Conservation (phyloP, 2,329 filamentous ascomycete species). For the Diaporthe citriasiana region DNA sequence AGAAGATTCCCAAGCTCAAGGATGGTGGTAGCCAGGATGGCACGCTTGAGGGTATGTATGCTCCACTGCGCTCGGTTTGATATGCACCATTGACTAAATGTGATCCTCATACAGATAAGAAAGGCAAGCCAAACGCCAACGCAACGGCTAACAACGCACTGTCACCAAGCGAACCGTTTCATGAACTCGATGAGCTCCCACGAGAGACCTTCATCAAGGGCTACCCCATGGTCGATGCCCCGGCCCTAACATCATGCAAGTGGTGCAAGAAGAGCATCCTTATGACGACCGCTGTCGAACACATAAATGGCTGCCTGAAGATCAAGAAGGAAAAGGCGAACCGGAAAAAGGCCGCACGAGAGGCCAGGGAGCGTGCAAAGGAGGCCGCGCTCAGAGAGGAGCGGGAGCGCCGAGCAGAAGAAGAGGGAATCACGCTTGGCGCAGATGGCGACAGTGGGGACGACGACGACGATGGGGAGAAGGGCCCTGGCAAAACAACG, state of each 20-base stretch:
- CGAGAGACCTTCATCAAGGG: conserved; percentile 86
- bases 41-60: conserved; percentile 70
- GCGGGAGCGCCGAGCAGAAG: conserved; percentile 62
- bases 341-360: conserved; percentile 81
- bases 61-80: conserved; percentile 27
- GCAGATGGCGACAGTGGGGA: conserved; percentile 63
- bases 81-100: neutral
- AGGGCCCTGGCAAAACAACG: conserved; percentile 58
- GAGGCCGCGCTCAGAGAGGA: conserved; percentile 72
- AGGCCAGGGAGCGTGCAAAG: conserved; percentile 76
- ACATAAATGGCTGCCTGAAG: conserved; percentile 86
- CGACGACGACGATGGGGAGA: conserved; percentile 62
- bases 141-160: conserved; percentile 58
- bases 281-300: conserved; percentile 79
- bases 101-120: conserved; percentile 61
- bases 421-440: conserved; percentile 60
- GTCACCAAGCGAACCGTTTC: conserved; percentile 70
- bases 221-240: conserved; percentile 82
- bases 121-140: conserved; percentile 57
- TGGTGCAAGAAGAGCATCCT: conserved; percentile 93
- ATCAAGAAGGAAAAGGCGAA: conserved; percentile 87
- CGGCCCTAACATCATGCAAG: conserved; percentile 88
- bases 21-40: conserved; percentile 82
- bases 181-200: conserved; percentile 80
- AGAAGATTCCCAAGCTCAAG: conserved; percentile 70